Evolutionary conservation across 2,329 filamentous ascomycete species (phyloP).

Genomic region (Phoma herbarum): DNA sequence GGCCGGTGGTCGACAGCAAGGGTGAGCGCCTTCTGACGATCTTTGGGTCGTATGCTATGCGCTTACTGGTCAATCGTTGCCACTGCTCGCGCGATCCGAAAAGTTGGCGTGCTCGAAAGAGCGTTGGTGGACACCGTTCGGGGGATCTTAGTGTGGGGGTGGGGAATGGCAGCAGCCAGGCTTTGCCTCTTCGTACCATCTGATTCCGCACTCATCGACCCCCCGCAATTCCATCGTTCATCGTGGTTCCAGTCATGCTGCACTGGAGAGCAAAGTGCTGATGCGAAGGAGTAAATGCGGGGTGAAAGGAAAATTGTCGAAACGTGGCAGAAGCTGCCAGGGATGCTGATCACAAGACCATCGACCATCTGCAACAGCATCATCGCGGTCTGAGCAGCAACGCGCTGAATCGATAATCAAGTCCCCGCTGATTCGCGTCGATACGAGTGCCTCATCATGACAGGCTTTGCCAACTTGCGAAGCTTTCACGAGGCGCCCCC

Average conservation of each 20-base stretch:
- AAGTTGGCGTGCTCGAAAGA: conserved; percentile 43
- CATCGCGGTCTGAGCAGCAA: not conserved
- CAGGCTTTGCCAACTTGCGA: conserved; percentile 9
- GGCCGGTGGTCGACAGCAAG: conserved; percentile 43
- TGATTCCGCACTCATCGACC: conserved; percentile 39
- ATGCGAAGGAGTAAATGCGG: conserved; percentile 38
- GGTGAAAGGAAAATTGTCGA: conserved; percentile 34
- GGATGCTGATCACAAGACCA: conserved; percentile 14
- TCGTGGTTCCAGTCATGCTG: conserved; percentile 45
- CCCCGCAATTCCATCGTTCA: conserved; percentile 32
- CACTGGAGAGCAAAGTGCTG: conserved; percentile 24
- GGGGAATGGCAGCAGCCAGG: conserved; percentile 37
- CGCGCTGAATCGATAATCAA: conserved; percentile 3
- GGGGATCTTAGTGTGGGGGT: conserved; percentile 51
- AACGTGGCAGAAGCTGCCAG: conserved; percentile 41
- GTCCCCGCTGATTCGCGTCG: not conserved
- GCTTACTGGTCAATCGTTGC: conserved; percentile 46
- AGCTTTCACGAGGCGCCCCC: conserved; percentile 27
- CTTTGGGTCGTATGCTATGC: conserved; percentile 35
- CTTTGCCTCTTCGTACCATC: conserved; percentile 45
- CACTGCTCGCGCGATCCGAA: conserved; percentile 45
- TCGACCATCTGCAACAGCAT: conserved; percentile 11
- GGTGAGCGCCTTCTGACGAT: conserved; percentile 50
- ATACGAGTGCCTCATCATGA: conserved; percentile 7
- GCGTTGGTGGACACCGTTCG: conserved; percentile 46